These are phyloP conservation scores for Grifola frondosa DNA, from an alignment of 1,284 basidiomycete genomes.

Conservation along the genomic window DNA sequence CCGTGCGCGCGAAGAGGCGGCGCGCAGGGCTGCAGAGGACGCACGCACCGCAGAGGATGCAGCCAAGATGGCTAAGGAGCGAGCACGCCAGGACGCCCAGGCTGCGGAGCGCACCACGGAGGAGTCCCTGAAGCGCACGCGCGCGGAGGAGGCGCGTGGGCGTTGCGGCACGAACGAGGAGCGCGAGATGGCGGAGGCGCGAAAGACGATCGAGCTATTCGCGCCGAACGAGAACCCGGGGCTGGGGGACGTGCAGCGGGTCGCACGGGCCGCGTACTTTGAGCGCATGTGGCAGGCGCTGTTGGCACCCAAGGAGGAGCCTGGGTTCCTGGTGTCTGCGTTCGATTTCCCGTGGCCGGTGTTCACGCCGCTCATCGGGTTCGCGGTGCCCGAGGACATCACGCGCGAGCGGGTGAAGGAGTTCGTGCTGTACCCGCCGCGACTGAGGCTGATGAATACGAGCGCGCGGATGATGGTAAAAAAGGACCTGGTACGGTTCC, in stretches of 20 bases:
- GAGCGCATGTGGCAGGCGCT: constrained; percentile 20
- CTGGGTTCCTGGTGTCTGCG: constrained; percentile 6
- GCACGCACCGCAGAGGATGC: no score
- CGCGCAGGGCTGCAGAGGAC: not conserved
- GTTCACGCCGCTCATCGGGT: constrained; percentile 24
- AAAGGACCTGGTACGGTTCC: constrained; percentile 49
- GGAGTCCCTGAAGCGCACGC: no score
- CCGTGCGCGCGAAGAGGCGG: not conserved
- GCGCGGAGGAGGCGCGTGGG: not conserved
- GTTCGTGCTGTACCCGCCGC: constrained; percentile 40
- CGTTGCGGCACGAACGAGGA: not conserved
- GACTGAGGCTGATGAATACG: constrained; percentile 32
- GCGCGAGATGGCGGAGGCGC: not conserved
- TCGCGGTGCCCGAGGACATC: constrained; percentile 27
- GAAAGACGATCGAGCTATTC: constrained; percentile 13
- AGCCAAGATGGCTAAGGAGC: no score
- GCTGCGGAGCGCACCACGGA: no score
- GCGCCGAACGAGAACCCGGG: no score
- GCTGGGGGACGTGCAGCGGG: no score
- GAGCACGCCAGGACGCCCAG: no score
- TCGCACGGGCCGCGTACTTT: no score
- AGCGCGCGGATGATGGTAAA: constrained; percentile 38
- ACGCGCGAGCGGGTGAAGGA: constrained; percentile 30
- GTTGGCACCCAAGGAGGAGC: constrained; percentile 4
- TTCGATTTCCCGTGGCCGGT: constrained; percentile 49